Percentiles rank a stretch among this genome's conserved stretches.
Conservation (phyloP, 495 filamentous ascomycete species). For the Podospora pseudopauciseta region DNA sequence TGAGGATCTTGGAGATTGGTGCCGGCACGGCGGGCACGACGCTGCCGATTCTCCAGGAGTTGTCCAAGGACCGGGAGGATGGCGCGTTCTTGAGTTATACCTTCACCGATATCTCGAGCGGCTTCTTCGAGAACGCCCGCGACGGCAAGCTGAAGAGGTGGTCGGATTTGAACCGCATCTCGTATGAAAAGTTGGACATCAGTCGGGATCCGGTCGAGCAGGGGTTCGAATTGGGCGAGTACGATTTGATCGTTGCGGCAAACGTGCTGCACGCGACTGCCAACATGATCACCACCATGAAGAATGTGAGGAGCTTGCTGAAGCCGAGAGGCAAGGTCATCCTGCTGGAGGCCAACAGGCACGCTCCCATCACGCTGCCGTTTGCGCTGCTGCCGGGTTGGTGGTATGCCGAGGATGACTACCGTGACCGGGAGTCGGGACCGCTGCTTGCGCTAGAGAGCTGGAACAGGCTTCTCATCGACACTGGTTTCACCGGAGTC, state of each 20-base stretch:
- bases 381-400: conserved; percentile 43
- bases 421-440: conserved; percentile 23
- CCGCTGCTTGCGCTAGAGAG: conserved; percentile 31
- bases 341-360: conserved; percentile 24
- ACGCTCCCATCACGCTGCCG: background rate
- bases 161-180: conserved; percentile 24
- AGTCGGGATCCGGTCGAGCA: conserved; percentile 40
- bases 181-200: conserved; percentile 43
- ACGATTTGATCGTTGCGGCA: conserved; percentile 47
- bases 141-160: conserved; percentile 1
- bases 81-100: conserved; percentile 34
- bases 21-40: conserved; percentile 43
- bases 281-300: conserved; percentile 35
- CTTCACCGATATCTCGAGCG: conserved; percentile 44
- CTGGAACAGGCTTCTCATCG: conserved; percentile 41
- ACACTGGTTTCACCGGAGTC: conserved; percentile 42
- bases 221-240: conserved; percentile 39
- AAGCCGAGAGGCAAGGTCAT: conserved; percentile 45
- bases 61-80: conserved; percentile 1
- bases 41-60: conserved; percentile 7
- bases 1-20: conserved; percentile 47
- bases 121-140: conserved; percentile 34
- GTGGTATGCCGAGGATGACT: conserved; percentile 46
- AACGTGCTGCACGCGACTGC: conserved; percentile 48
- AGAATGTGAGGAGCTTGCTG: conserved; percentile 43